Base-by-base conservation (phyloP, 2,329 filamentous ascomycete species). In the Thelonectria olida region DNA sequence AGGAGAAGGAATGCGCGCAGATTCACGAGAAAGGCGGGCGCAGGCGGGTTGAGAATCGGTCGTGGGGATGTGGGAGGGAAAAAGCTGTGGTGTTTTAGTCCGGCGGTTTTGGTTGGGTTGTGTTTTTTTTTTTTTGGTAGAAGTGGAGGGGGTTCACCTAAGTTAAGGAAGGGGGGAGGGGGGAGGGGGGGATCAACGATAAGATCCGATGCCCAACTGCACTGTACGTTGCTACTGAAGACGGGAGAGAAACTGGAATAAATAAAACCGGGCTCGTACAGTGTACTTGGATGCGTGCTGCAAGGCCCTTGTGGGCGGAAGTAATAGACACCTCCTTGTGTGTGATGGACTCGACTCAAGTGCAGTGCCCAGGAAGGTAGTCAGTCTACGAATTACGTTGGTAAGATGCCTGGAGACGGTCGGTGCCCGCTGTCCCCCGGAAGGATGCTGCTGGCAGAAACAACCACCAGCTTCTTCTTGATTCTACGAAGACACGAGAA, bases 21-120 rank as follows among this genome's bases (percentile, higher is more conserved):
- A 64, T 68, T 70, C 67, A 63, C 60, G 61, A 42, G 52, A 65
- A 68, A 63, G 58, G 38, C 49, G 58, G 58, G 65, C 45, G 65
- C 60, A 64, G 58, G 44, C 31, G 44, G 39, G 19, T 41, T 62
- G 51, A 27, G 38, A 47, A 45, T 25, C 34, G 47, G 44, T 58
- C 45, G 58, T 58, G 44, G 54, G 38, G 34, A 54, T 54, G 54
- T 64, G 61, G 58, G 58, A 61, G 60, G 56, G 27, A 47, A 54
- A 61, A 49, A 54, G 54, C 31, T 54, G 61, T 56, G 28, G 34
- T 56, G 36, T 56, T 50, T 56, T 20, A 20, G 23, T 19, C 10
- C 23, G 34, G 54, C 17, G 36, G 27, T 55, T 48, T 55, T 20
- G 58, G 58, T 50, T 60, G 57, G 57, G 51, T 50, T 54, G 51